Evolutionary conservation across 495 filamentous ascomycete species (phyloP).

Genomic region (Monascus purpureus): DNA sequence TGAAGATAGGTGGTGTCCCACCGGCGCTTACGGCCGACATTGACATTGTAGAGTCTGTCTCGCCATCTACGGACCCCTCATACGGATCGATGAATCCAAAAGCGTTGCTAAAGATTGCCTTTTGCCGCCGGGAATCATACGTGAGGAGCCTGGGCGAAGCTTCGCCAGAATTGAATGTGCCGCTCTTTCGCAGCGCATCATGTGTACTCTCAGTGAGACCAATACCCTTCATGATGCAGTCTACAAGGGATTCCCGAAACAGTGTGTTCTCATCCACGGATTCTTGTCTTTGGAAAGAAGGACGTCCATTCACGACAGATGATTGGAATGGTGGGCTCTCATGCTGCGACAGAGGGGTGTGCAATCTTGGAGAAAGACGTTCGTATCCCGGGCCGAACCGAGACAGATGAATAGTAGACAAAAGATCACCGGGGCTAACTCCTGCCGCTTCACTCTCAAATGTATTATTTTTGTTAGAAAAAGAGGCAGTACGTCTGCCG

Average conservation of each 20-base stretch:
- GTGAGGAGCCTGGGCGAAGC: constrained; percentile 74
- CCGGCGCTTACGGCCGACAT: constrained; percentile 43
- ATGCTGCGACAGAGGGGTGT: constrained; percentile 45
- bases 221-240: constrained; percentile 92
- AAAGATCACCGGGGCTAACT: constrained; percentile 62
- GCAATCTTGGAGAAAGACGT: constrained; percentile 15
- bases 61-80: constrained; percentile 66
- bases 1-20: constrained; percentile 38
- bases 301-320: constrained; percentile 22
- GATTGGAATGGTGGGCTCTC: constrained; percentile 44
- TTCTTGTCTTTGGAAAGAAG: constrained; percentile 51
- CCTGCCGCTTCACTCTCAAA: constrained; percentile 17
- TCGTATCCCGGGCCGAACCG: constrained; percentile 35
- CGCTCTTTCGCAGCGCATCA: constrained; percentile 43
- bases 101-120: constrained; percentile 71
- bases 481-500: constrained; percentile 10
- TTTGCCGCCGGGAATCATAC: constrained; percentile 72
- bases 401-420: constrained; percentile 66
- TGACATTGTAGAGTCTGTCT: constrained; percentile 73
- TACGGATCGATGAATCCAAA: constrained; percentile 93
- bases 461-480: constrained; percentile 3
- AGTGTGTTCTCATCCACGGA: constrained; percentile 71
- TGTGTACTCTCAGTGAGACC: constrained; percentile 55
- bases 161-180: constrained; percentile 51
- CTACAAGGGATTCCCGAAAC: constrained; percentile 80